Evolutionary conservation across 2,329 filamentous ascomycete genomes (phyloP).

Genomic region (Fusarium stilboides): DNA sequence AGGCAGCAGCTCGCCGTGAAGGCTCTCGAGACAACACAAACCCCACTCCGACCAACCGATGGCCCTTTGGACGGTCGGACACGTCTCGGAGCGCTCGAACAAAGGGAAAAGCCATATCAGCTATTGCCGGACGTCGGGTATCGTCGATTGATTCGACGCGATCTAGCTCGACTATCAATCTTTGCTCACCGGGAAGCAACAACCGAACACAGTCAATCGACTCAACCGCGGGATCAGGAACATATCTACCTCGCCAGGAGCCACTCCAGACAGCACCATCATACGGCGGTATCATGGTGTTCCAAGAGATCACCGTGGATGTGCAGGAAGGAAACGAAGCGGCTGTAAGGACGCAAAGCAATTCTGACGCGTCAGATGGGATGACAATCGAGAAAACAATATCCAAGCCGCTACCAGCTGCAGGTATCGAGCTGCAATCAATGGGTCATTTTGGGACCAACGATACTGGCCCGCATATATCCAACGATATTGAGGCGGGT

Average conservation of each 20-base stretch:
- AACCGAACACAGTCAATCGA: slow-evolving; percentile 37
- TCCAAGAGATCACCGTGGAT: slow-evolving; percentile 73
- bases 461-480: slow-evolving; percentile 36
- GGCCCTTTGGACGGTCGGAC: slow-evolving; percentile 35
- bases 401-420: slow-evolving; percentile 23
- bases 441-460: slow-evolving; percentile 48
- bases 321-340: slow-evolving; percentile 47
- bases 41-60: slow-evolving; percentile 24
- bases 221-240: slow-evolving; percentile 31
- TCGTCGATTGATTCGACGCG: slow-evolving; percentile 38
- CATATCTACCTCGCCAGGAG: slow-evolving; percentile 47
- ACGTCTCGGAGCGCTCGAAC: slow-evolving; percentile 2
- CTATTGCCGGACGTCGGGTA: slow-evolving; percentile 18
- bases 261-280: slow-evolving; percentile 42
- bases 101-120: slow-evolving; percentile 22
- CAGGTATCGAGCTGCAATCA: slow-evolving; percentile 45
- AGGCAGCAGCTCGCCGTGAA: slow-evolving; percentile 38
- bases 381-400: slow-evolving; percentile 22
- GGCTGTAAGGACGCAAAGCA: slow-evolving; percentile 13
- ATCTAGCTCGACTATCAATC: slow-evolving; percentile 49
- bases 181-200: slow-evolving; percentile 35
- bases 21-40: slow-evolving; percentile 9
- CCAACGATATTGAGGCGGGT: slow-evolving; percentile 30
- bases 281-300: slow-evolving; percentile 72
- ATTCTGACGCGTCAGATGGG: slow-evolving; percentile 22